Evolutionary conservation across 176 grass and related monocot genomes (phyloP).

Genomic region (Avena insularis): DNA sequence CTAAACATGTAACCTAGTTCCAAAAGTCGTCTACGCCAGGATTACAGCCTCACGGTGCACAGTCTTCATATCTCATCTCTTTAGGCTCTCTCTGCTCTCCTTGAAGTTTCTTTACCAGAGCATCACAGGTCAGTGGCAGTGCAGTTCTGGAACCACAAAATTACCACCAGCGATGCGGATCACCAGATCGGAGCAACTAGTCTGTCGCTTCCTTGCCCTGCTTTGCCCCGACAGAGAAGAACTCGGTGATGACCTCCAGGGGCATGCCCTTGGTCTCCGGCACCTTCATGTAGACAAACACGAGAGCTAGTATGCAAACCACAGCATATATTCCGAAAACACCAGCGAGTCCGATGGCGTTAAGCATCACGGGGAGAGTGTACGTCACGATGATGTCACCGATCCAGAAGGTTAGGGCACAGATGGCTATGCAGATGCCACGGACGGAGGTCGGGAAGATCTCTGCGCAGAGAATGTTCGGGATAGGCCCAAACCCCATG

Average conservation of each 20-base stretch:
- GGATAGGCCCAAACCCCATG: slow-evolving; percentile 90
- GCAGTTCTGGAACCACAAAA: slow-evolving; percentile 41
- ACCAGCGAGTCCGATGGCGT: slow-evolving; percentile 73
- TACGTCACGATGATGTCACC: slow-evolving; percentile 92
- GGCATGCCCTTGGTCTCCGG: slow-evolving; percentile 98
- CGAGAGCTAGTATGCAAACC: slow-evolving; percentile 62
- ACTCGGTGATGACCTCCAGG: slow-evolving; percentile 93
- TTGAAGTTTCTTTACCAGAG: slow-evolving; percentile 38
- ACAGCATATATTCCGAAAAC: slow-evolving; percentile 87
- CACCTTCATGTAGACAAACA: slow-evolving; percentile 88
- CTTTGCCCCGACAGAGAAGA: slow-evolving; percentile 89
- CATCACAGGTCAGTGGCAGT: neutral
- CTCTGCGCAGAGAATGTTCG: slow-evolving; percentile 94
- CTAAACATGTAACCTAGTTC: slow-evolving; percentile 41
- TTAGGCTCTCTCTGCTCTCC: slow-evolving; percentile 35
- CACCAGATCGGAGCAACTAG: slow-evolving; percentile 31
- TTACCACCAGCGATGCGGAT: neutral
- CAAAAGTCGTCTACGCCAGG: slow-evolving; percentile 29
- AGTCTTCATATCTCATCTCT: slow-evolving; percentile 34
- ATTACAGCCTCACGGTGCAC: slow-evolving; percentile 32
- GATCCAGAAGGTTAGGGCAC: slow-evolving; percentile 77
- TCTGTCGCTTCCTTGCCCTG: slow-evolving; percentile 55
- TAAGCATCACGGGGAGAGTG: slow-evolving; percentile 86
- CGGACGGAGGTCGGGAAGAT: slow-evolving; percentile 93
- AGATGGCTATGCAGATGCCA: slow-evolving; percentile 91